Evolutionary conservation across 225 moss, liverwort and hornwort species (phyloP), one percentile per base, ranked within the genome.

Genomic region (Physcomitrium patens): DNA sequence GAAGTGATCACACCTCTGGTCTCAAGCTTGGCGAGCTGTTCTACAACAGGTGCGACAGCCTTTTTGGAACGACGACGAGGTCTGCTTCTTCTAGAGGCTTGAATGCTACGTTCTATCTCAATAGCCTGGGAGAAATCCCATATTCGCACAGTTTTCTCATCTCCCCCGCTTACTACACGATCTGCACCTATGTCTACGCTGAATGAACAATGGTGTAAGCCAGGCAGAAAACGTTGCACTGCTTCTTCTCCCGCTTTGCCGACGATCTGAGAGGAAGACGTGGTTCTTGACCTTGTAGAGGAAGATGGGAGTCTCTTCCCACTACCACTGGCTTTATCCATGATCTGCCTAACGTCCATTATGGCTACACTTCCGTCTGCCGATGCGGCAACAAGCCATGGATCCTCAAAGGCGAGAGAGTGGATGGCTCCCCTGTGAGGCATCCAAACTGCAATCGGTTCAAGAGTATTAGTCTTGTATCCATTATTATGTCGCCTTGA

Each of bases 51-150:
- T 28, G 54, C 53, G 24, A 72, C 60, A 52, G 48, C 57, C 63
- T 88, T 83, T 67, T 78, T 88, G 78, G 70, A 75, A 66, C 85
- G 73, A 58, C 85, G 83, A 24, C 68, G 80, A 49, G 86, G 93
- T 76, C 86, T 91, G 71, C 82, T 84, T 63, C 85, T 80, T 55
- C 91, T 84, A 47, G 93, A 90, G 9, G 94, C 97, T 69, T 99
- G 94, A 60, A 90, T 93, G 27, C 86, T 84, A 60, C 90, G 90
- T 75, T 95, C 97, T 70, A 87, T 90, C 73, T 99, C 97, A 54
- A 99, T 73, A 17, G 97, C 95, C 77, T 93, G 97, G 15, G 97
- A 94, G 68, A 99, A 99, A 74, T 99, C 95, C 97, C 97, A 99
- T 74, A 99, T 93, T 12, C 97, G 91, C 44, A 99, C 90, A 70